Evolutionary conservation across 371 early-diverging fungal genomes (phyloP).

Genomic region (Haplosporangium sp.): DNA sequence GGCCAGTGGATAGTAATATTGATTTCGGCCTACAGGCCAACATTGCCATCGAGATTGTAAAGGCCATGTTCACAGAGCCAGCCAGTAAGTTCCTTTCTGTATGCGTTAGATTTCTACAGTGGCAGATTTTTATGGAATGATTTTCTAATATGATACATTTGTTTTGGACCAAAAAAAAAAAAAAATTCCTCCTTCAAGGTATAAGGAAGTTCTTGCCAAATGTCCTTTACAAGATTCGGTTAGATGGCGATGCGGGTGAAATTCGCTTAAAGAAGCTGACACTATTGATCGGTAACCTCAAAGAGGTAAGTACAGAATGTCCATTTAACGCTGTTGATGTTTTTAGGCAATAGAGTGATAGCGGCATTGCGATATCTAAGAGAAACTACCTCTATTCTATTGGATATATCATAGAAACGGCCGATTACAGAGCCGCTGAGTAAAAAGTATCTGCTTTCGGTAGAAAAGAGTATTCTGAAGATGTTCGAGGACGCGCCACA

Average conservation of each 20-base stretch:
- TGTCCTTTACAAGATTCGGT: constrained; percentile 34
- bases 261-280: constrained; percentile 44
- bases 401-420: constrained; percentile 23
- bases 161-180: too few species aligned
- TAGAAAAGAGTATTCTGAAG: constrained; percentile 49
- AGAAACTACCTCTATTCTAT: neutral
- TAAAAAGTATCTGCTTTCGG: constrained; percentile 37
- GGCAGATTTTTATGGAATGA: too few species aligned
- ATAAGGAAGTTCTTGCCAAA: constrained; percentile 24
- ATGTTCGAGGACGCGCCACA: constrained; percentile 52
- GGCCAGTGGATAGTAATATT: constrained; percentile 7
- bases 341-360: too few species aligned
- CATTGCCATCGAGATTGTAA: constrained; percentile 42
- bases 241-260: constrained; percentile 49
- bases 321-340: too few species aligned
- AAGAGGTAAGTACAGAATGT: constrained; percentile 16
- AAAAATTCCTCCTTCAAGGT: neutral
- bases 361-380: neutral
- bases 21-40: constrained; percentile 43
- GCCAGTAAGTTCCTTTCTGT: constrained; percentile 11
- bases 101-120: neutral
- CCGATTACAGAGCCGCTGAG: constrained; percentile 25
- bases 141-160: too few species aligned
- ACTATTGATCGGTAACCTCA: constrained; percentile 42
- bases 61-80: constrained; percentile 38